These are phyloP conservation scores for Eucalyptus regnans DNA, from an alignment of 345 rosid species.

Conservation along the genomic window DNA sequence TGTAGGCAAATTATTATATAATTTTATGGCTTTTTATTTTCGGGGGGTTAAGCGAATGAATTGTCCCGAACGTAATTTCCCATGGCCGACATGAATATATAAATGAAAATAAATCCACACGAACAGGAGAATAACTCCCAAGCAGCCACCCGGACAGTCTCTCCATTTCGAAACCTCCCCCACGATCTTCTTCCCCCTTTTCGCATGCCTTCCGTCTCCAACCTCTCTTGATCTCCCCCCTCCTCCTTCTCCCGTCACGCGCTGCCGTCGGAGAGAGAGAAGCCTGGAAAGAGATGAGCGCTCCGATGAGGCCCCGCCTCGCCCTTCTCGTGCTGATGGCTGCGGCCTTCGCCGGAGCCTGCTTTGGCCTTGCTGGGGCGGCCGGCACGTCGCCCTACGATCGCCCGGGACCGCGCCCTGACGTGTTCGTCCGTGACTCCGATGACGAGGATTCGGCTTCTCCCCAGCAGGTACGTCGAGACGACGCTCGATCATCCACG, in stretches of 20 bases:
- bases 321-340: background rate
- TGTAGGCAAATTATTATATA: background rate
- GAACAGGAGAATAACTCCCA: background rate
- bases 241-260: background rate
- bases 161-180: background rate
- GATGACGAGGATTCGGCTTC: slow-evolving; percentile 1
- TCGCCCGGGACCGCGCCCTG: slow-evolving; percentile 29
- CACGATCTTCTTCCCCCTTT: background rate
- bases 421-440: background rate
- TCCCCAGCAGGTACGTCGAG: slow-evolving; percentile 45
- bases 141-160: background rate
- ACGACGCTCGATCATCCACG: background rate
- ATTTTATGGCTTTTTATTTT: background rate
- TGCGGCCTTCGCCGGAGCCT: background rate
- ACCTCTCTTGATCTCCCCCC: background rate
- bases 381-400: slow-evolving; percentile 5
- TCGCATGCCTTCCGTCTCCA: background rate
- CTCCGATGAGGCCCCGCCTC: background rate
- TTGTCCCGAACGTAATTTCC: background rate
- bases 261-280: background rate
- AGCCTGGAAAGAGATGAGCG: background rate
- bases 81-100: background rate
- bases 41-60: background rate
- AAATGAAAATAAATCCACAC: background rate
- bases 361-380: background rate